Evolutionary conservation across 1,284 basidiomycete genomes (phyloP).

Genomic region (Irpex lacteus): DNA sequence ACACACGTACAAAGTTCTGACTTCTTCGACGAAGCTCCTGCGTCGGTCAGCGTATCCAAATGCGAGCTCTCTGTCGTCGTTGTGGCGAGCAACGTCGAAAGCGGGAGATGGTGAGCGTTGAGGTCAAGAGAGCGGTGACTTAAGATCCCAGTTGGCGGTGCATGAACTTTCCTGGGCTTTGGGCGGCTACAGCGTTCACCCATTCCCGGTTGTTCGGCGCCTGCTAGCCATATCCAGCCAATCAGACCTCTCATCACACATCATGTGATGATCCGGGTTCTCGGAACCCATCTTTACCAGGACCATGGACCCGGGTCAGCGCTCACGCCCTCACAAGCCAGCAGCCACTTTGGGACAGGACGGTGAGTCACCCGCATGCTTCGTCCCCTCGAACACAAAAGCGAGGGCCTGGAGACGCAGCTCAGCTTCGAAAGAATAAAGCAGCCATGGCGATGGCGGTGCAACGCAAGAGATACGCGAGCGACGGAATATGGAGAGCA

Average conservation of each 20-base stretch:
- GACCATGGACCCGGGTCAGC: neutral
- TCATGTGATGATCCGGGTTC: conserved; percentile 1
- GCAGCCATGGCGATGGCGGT: neutral
- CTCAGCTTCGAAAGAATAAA: neutral
- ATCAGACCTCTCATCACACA: neutral
- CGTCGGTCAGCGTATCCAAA: neutral
- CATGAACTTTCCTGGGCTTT: neutral
- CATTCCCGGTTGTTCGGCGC: neutral
- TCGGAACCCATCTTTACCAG: neutral
- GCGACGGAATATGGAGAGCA: too few species aligned
- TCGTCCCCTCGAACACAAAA: neutral
- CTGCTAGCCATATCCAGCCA: conserved; percentile 1
- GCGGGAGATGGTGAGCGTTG: neutral
- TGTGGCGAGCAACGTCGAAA: neutral
- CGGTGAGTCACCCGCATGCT: neutral
- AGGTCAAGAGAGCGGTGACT: neutral
- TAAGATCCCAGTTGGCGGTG: neutral
- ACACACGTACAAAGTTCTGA: neutral
- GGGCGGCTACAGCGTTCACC: neutral
- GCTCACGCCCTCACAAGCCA: neutral
- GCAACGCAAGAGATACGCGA: neutral
- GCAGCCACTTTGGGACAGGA: neutral
- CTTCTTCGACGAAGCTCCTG: neutral
- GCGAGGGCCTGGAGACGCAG: neutral
- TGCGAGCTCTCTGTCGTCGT: neutral